Conservation (phyloP, 129 eudicot genomes). For the Tagetes patula region DNA sequence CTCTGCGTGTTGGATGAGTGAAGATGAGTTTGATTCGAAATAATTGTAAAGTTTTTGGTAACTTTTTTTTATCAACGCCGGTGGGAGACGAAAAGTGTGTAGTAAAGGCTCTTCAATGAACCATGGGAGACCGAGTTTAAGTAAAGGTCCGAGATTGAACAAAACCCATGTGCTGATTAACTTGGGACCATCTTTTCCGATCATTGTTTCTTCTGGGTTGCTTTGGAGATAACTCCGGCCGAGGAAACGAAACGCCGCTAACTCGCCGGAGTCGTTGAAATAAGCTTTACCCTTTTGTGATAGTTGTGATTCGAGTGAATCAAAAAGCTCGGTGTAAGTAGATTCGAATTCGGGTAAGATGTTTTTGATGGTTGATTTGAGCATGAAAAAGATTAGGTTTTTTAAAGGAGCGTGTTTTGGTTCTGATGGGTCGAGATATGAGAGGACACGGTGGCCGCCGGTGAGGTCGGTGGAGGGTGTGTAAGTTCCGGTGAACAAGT, state of each 20-base stretch:
- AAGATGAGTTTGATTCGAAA: constrained; percentile 49
- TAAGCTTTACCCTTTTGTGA: constrained; percentile 55
- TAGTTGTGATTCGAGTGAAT: constrained; percentile 48
- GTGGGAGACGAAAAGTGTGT: constrained; percentile 62
- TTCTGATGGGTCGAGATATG: constrained; percentile 87
- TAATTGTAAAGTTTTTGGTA: constrained; percentile 58
- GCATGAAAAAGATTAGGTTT: constrained; percentile 52
- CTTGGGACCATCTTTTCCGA: constrained; percentile 66
- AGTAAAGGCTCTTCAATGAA: constrained; percentile 54
- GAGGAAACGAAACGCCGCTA: constrained; percentile 71
- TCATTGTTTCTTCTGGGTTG: constrained; percentile 55
- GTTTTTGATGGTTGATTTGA: constrained; percentile 45
- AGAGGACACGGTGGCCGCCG: constrained; percentile 79
- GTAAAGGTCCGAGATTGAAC: constrained; percentile 64
- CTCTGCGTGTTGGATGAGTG: constrained; percentile 52
- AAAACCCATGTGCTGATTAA: constrained; percentile 64
- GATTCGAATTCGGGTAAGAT: constrained; percentile 72
- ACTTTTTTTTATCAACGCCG: constrained; percentile 53
- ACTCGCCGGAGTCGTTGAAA: constrained; percentile 59
- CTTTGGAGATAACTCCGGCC: constrained; percentile 50
- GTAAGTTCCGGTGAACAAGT: constrained; percentile 81
- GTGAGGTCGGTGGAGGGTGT: constrained; percentile 87
- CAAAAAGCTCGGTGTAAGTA: constrained; percentile 54
- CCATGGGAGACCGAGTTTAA: constrained; percentile 67
- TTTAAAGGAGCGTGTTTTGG: constrained; percentile 74